Percentiles rank a stretch among this genome's conserved stretches.
phyloP scores from a whole-genome alignment of 2,329 filamentous ascomycete species.

The Trichoderma brevicompactum region DNA sequence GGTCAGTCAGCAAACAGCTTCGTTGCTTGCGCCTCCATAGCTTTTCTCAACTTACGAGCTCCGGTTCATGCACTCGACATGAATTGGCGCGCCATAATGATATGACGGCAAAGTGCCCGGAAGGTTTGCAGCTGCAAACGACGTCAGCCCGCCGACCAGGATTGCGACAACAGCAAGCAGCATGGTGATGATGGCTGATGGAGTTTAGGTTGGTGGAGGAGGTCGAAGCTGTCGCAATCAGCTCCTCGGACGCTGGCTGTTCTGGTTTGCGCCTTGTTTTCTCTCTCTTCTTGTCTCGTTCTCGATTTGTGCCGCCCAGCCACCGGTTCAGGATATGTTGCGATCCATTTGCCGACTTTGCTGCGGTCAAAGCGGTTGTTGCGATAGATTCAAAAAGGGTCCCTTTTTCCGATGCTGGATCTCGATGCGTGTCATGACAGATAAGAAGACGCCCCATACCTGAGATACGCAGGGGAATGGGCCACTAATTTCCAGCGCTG shows the following conservation, averaged over 20 bases:
- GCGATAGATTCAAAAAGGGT: background rate
- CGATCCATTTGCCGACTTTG: slow-evolving; percentile 21
- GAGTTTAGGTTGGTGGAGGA: background rate
- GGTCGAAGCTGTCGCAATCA: background rate
- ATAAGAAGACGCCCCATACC: background rate
- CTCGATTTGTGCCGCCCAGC: background rate
- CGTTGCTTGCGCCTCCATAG: no score
- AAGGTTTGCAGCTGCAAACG: slow-evolving; percentile 38
- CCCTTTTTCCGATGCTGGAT: background rate
- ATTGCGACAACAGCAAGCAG: slow-evolving; percentile 16
- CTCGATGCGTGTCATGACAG: slow-evolving; percentile 19
- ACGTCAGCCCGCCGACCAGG: slow-evolving; percentile 36
- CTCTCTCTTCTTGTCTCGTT: background rate
- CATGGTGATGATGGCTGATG: background rate
- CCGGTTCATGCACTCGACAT: slow-evolving; percentile 74
- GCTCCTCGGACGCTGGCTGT: background rate
- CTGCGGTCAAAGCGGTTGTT: background rate
- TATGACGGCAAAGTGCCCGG: slow-evolving; percentile 61
- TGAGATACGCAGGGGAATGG: background rate
- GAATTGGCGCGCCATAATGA: slow-evolving; percentile 68
- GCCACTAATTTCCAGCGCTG: background rate
- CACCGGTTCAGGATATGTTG: slow-evolving; percentile 7
- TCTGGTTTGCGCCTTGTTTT: background rate
- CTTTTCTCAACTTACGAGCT: slow-evolving; percentile 61
- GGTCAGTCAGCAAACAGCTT: no score